Percentiles rank a stretch among this genome's conserved stretches.
Conservation (phyloP, 208 protist genomes). For the Trypanosoma avium region DNA sequence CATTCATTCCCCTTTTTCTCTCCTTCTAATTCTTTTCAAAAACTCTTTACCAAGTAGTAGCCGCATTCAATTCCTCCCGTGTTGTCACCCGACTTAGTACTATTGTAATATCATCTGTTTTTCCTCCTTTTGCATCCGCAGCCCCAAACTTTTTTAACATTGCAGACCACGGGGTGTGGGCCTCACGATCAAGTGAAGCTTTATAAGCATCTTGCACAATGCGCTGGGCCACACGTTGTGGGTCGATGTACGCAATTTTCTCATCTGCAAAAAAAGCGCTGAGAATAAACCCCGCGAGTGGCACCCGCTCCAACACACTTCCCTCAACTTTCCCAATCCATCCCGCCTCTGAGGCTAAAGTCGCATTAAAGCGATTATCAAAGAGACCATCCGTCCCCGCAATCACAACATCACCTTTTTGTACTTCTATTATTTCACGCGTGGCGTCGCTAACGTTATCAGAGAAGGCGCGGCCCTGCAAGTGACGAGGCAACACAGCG, state of each 20-base stretch:
- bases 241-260: slow-evolving; percentile 77
- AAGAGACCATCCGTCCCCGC: slow-evolving; percentile 93
- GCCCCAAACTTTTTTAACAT: slow-evolving; percentile 82
- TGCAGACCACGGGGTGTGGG: slow-evolving; percentile 79
- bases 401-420: slow-evolving; percentile 92
- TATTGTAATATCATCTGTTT: slow-evolving; percentile 91
- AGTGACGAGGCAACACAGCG: slow-evolving; percentile 64
- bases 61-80: slow-evolving; percentile 73
- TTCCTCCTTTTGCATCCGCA: slow-evolving; percentile 77
- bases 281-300: slow-evolving; percentile 75
- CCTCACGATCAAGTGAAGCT: slow-evolving; percentile 58
- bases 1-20: background rate
- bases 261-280: slow-evolving; percentile 68
- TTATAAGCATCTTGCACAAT: slow-evolving; percentile 84
- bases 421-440: slow-evolving; percentile 70
- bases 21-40: background rate
- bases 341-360: slow-evolving; percentile 76
- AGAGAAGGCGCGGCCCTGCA: slow-evolving; percentile 71
- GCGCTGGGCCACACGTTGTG: slow-evolving; percentile 87
- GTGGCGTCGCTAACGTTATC: slow-evolving; percentile 68
- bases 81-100: slow-evolving; percentile 84
- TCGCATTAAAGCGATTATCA: slow-evolving; percentile 91
- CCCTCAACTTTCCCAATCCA: slow-evolving; percentile 77
- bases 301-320: slow-evolving; percentile 64
- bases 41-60: slow-evolving; percentile 47